Base-by-base conservation (phyloP, 140 eudicot species). In the Cichorium intybus region DNA sequence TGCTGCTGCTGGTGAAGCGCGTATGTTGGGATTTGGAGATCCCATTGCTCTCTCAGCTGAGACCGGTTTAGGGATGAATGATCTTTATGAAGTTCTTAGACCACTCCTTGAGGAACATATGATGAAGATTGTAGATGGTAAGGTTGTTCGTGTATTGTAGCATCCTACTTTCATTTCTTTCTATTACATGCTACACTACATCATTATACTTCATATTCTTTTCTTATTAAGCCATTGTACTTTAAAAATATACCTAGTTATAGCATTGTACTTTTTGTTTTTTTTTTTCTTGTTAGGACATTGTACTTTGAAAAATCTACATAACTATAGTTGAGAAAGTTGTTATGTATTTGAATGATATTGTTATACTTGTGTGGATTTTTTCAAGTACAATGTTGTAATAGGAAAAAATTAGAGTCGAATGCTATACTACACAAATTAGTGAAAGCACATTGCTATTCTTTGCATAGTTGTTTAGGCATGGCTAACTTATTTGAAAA, bases 1-100 rank as follows among this genome's bases (percentile, higher is more conserved):
- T 70, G 73, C 82, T 55, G 95, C 92, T 67, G 78, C 86, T 80
- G 87, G 94, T 71, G 99, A 88, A 80, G 94, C 95, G 16, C 72
- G 81, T 63, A 71, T 73, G 20, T 82, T 88, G 75, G 99, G 99
- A 24, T 93, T 93, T 82, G 99, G 99, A 37, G 95, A 93, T 74
- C 95, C 95, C 10, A 72, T 93, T 67, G 77, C 99, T 57, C 61
- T 93, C 12, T 93, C 99, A 64, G 99, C 97, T 61, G 97, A 93
- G 69, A 88, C 99, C 55, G 97, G 99, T 16, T 70, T 83, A 33
- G 99, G 97, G 48, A 82, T 93, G 97, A 68, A 81, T n/a, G 95
- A 84, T 33, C 76, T 93, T 22, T 76, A 84, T 63, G 92, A 69
- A 56, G 83, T 76, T 73, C 83, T 93, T 17, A 84, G 78, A 79